A percentile compares a stretch with the other conserved stretches of the same genome.
Conservation (phyloP, 495 filamentous ascomycete species). For the Tirmania nivea region DNA sequence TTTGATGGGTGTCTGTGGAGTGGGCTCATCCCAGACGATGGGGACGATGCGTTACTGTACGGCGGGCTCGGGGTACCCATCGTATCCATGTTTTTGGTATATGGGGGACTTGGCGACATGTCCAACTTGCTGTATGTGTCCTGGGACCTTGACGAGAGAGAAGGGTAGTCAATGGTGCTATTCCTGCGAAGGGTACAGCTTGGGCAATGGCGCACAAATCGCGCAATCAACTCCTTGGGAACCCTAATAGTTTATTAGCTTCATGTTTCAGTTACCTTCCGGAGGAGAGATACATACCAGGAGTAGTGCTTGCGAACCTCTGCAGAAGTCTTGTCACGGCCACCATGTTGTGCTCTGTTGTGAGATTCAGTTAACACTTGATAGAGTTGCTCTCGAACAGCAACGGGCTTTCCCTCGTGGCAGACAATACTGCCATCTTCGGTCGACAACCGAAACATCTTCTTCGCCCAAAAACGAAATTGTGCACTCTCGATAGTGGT, state of each 20-base stretch:
- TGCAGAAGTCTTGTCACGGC: conserved; percentile 38
- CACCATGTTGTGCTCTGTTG: conserved; percentile 36
- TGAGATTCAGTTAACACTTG: conserved; percentile 35
- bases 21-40: background rate
- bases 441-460: conserved; percentile 34
- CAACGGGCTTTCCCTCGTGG: conserved; percentile 38
- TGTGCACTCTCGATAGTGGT: conserved; percentile 38
- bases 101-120: background rate
- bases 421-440: conserved; percentile 30
- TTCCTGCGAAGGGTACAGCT: conserved; percentile 20
- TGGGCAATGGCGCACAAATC: conserved; percentile 35
- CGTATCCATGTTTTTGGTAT: background rate
- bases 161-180: conserved; percentile 9
- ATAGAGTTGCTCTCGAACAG: conserved; percentile 36
- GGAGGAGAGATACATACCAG: conserved; percentile 24
- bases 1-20: background rate
- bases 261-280: background rate
- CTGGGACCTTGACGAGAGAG: background rate
- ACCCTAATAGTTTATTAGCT: conserved; percentile 23
- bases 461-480: conserved; percentile 41
- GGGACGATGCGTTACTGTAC: background rate
- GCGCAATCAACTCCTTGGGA: conserved; percentile 36
- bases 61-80: background rate
- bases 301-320: conserved; percentile 36
- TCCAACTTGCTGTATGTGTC: background rate